Evolutionary conservation across 2,329 filamentous ascomycete species (phyloP), one percentile per base, ranked within the genome.

Genomic region (Leptographium radiaticola): DNA sequence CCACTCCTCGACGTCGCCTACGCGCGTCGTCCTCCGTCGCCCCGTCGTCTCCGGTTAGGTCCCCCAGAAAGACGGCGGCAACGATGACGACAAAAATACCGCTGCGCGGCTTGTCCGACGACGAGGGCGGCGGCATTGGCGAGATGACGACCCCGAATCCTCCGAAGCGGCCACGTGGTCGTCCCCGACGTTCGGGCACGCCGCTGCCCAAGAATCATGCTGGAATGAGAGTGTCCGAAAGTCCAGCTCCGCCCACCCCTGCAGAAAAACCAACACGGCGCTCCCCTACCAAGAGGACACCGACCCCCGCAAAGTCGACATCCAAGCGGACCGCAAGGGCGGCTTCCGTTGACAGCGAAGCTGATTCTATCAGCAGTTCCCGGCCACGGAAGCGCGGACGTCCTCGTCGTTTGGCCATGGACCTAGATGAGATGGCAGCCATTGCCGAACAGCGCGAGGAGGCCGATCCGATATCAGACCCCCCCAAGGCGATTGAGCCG

Each of bases 181-280:
- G 73, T 36, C 72, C 74, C 47, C 73, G 70, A 53, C 70, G 71
- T 33, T 75, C 77, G 54, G 75, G 72, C 6, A 81, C 76, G 4
- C 77, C 77, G 2, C 68, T 72, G 57, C 72, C 75, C 18, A 31
- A 25, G 2, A n/a, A 20, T 8, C n/a, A n/a, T 13, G 9, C 31
- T 11, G 18, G 15, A 31, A 34, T 11, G n/a, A 33, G 31, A 6
- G n/a, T 31, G n/a, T 49, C 43, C 6, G 49, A 46, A 33, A 56
- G 51, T 34, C 43, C 55, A 7, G 20, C 30, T 7, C 34, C 36
- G 6, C 5, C 36, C 3, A 30, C 51, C 1, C 38, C 57, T n/a
- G 51, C 45, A 36, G 51, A 20, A 16, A 53, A 34, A 39, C 25
- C 57, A 9, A 38, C 51, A 0, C 54, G 44, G 18, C 53, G 56